A percentile compares a stretch with the other conserved stretches of the same genome.
These are phyloP conservation scores for Corymbia citriodora DNA, from an alignment of 441 rosid species.

Conservation along the genomic window DNA sequence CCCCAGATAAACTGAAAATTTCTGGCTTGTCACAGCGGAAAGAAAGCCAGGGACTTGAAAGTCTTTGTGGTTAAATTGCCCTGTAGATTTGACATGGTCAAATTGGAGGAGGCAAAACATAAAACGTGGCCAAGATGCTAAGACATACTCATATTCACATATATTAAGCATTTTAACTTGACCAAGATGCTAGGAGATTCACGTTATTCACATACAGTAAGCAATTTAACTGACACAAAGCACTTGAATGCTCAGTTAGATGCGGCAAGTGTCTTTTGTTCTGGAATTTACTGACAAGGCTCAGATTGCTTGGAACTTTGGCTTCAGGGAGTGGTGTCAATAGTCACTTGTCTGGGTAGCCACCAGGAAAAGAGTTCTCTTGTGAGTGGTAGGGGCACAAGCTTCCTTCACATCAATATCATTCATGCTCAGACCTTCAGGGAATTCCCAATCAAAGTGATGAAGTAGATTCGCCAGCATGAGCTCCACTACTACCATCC, in stretches of 20 bases:
- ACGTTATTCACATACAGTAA: too few relatives aligned
- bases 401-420: conserved; percentile 23
- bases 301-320: too few relatives aligned
- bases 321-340: too few relatives aligned
- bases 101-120: neutral
- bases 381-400: conserved; percentile 13
- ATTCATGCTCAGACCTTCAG: conserved; percentile 12
- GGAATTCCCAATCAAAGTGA: conserved; percentile 37
- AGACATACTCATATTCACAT: neutral
- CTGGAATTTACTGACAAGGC: too few relatives aligned
- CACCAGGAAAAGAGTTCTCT: conserved; percentile 16
- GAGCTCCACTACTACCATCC: conserved; percentile 7
- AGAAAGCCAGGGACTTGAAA: too few relatives aligned
- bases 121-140: neutral
- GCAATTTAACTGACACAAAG: too few relatives aligned
- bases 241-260: too few relatives aligned
- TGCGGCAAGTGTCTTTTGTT: too few relatives aligned
- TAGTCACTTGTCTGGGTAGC: neutral
- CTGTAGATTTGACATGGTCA: too few relatives aligned
- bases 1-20: neutral
- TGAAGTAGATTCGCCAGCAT: conserved; percentile 28
- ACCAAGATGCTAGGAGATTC: too few relatives aligned
- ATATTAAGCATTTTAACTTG: too few relatives aligned
- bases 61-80: too few relatives aligned
- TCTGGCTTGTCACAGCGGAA: neutral